Evolutionary conservation across 257 asterid genomes (phyloP).

Genomic region (Gardenia jasminoides): DNA sequence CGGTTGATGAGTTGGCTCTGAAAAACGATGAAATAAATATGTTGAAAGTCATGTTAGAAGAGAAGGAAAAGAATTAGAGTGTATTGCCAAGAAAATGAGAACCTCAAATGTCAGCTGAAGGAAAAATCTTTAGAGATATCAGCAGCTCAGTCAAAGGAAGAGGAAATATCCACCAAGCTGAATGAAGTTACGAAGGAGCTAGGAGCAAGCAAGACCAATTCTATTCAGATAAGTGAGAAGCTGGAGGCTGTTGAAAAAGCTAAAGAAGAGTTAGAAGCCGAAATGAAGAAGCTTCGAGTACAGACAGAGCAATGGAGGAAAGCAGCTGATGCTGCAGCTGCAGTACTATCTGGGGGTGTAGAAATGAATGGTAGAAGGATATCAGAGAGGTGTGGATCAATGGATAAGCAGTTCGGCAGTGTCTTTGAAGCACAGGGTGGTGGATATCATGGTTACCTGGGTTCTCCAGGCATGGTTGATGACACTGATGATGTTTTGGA

Average conservation of each 20-base stretch:
- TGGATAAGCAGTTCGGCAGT: slow-evolving; percentile 64
- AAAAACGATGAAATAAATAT: slow-evolving; percentile 46
- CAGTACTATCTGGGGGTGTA: slow-evolving; percentile 63
- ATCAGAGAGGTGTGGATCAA: slow-evolving; percentile 93
- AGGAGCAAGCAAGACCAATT: slow-evolving; percentile 45
- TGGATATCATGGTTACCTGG: slow-evolving; percentile 44
- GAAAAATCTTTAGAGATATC: slow-evolving; percentile 43
- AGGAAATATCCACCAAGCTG: slow-evolving; percentile 39
- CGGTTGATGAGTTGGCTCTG: slow-evolving; percentile 38
- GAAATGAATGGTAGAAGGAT: slow-evolving; percentile 62
- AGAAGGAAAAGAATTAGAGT: slow-evolving; percentile 48
- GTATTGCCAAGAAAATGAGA: slow-evolving; percentile 42
- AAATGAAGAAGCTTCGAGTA: slow-evolving; percentile 81
- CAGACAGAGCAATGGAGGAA: slow-evolving; percentile 97
- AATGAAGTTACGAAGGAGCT: slow-evolving; percentile 48
- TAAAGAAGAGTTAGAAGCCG: slow-evolving; percentile 60
- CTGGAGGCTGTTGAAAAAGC: slow-evolving; percentile 50
- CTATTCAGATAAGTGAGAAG: slow-evolving; percentile 38
- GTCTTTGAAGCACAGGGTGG: slow-evolving; percentile 39
- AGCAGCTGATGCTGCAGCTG: slow-evolving; percentile 98
- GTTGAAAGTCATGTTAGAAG: slow-evolving; percentile 48
- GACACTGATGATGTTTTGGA: slow-evolving; percentile 51
- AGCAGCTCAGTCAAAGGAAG: slow-evolving; percentile 37
- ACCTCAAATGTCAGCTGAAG: slow-evolving; percentile 42
- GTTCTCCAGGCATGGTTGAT: slow-evolving; percentile 59